Base-by-base conservation (phyloP, 768 basidiomycete genomes). In the Amanita fuliginea region DNA sequence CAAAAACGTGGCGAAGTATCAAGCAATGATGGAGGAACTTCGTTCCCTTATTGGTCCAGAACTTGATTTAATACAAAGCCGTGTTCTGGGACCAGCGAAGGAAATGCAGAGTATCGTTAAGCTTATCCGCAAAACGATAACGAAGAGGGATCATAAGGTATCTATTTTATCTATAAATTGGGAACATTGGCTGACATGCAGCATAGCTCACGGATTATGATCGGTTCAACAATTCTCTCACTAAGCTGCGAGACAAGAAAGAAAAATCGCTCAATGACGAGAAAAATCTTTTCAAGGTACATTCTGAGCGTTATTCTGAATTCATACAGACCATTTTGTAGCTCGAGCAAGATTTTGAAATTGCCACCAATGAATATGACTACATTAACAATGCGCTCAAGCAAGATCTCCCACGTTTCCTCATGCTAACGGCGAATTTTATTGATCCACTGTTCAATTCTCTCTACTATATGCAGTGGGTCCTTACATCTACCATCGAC, bases 381-480 rank as follows among this genome's bases (percentile, higher is more conserved):
- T 89, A 86, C 59, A 86, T 92, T 68, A 97, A 95, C 62, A 83
- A 75, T 53, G 76, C 84, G 4, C 69, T 97, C 67, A 98, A 99
- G 70, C 75, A 80, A 51, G 96, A 99, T 59, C 72, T 99, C 28
- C 93, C 94, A 2, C 80, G 80, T n/a, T 98, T 98, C 73, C 82
- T 98, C 77, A 72, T 71, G 24, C 77, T 97, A 54, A 74, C 86
- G 1, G 86, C 90, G 2, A 79, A 83, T 55, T 97, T 97, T 67
- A 90, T 98, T 61, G 86, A 94, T 56, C 96, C 96, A 0, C 71
- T 98, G n/a, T 99, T 97, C 78, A 86, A 95, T 58, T 95, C 92
- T 14, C 93, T 93, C 75, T 99, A 86, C 73, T 99, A 95, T 65
- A 97, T 99, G 93, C 92, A 98, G 91, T 94, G 60, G 60, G 92